Evolutionary conservation across 352 stramenopile genomes (phyloP), one percentile per base, ranked within the genome.

Genomic region (Pythium myriotylum): DNA sequence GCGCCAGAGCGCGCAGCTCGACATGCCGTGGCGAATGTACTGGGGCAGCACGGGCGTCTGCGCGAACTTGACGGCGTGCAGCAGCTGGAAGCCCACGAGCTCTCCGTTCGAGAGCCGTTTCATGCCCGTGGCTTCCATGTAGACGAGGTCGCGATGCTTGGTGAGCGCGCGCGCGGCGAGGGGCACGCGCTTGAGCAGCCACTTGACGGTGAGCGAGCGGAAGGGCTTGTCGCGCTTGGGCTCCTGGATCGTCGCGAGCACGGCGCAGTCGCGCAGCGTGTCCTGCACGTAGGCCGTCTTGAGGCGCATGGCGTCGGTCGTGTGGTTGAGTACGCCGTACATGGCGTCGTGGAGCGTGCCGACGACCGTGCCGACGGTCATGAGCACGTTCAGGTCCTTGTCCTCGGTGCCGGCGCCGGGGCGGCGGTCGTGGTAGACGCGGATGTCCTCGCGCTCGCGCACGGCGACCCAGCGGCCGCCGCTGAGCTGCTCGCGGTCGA

Each of bases 51-150:
- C 17, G 20, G 70, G 76, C 6, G 79, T 88, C 59, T 85, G 69
- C 43, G 66, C 54, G 43, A 86, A 88, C 35, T 86, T 73, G 14
- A 89, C 71, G n/a, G 78, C 84, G 59, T 91, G 82, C 6, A 81
- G 59, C 22, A 91, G 43, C 13, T 89, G 72, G 66, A 74, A 89
- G 4, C 82, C 82, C 46, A 91, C 48, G 7, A 65, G 67, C 35
- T 91, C 78, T 22, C 79, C 82, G 0, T 51, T 73, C 7, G 63
- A 51, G 24, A 87, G 52, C 14, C 22, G 70, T 3, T 74, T 79
- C 10, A 68, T 80, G 17, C 82, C 82, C 9, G 75, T 88, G 16
- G 79, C 65, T 53, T 92, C 80, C 10, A 90, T 62, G 56, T 78
- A 87, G 17, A 92, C 68, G 14, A 84, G 55, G 69, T 90, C 80